Evolutionary conservation across 23 red algal genomes (phyloP).

Genomic region (Chondrus crispus): DNA sequence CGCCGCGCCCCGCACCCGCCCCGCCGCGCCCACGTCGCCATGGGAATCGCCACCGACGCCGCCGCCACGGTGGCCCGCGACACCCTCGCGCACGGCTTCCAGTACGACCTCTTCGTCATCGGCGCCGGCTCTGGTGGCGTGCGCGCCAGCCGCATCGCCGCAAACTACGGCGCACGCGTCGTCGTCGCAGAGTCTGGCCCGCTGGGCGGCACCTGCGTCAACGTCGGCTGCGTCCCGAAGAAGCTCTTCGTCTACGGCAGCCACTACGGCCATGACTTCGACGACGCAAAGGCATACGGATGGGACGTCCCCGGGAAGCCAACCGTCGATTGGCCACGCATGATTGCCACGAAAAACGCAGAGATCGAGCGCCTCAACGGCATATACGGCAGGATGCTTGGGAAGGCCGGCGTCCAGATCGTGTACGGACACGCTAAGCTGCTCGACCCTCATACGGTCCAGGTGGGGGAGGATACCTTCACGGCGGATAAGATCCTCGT

Average conservation of each 20-base stretch:
- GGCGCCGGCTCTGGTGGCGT: conserved; percentile 97
- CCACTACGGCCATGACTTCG: conserved; percentile 81
- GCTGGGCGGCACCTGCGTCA: conserved; percentile 96
- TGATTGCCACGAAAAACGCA: conserved; percentile 92
- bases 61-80: not conserved
- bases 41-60: too few relatives aligned
- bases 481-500: conserved; percentile 89
- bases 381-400: conserved; percentile 81
- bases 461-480: conserved; percentile 44
- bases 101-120: conserved; percentile 97
- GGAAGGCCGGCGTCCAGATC: conserved; percentile 75
- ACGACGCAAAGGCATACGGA: conserved; percentile 80
- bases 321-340: conserved; percentile 70
- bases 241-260: conserved; percentile 96
- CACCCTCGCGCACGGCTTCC: conserved; percentile 57
- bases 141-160: conserved; percentile 86
- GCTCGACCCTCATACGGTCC: conserved; percentile 83
- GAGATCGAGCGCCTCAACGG: conserved; percentile 95
- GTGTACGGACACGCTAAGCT: conserved; percentile 59
- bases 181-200: conserved; percentile 69
- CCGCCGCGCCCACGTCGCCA: too few relatives aligned
- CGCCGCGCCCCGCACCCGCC: too few relatives aligned
- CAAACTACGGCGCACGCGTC: conserved; percentile 79
- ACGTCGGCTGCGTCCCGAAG: conserved; percentile 98
- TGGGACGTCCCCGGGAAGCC: conserved; percentile 65